Percentiles rank a stretch among this genome's conserved stretches.
Evolutionary conservation across 202 grass and related monocot genomes (phyloP).

Genomic region (Thinopyrum obtusiflorum): DNA sequence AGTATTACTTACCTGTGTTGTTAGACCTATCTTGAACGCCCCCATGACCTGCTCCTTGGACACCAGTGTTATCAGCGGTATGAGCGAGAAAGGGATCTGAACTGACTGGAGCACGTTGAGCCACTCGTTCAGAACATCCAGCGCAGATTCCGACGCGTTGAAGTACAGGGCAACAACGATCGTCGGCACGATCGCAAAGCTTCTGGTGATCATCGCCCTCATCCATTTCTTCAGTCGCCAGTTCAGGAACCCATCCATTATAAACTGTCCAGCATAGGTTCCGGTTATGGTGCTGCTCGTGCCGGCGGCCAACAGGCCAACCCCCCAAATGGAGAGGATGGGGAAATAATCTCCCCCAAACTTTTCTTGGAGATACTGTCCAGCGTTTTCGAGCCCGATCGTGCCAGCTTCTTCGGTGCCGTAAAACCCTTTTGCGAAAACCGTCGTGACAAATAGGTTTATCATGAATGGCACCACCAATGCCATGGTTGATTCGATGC

Average conservation of each 20-base stretch:
- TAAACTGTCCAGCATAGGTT: slow-evolving; percentile 76
- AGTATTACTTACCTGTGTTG: slow-evolving; percentile 44
- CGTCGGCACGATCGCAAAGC: slow-evolving; percentile 73
- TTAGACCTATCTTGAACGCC: slow-evolving; percentile 56
- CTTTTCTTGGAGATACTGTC: slow-evolving; percentile 61
- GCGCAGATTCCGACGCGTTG: slow-evolving; percentile 45
- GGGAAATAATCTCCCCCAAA: slow-evolving; percentile 58
- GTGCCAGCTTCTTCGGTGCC: slow-evolving; percentile 49
- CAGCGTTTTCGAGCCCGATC: slow-evolving; percentile 74
- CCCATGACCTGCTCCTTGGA: slow-evolving; percentile 83
- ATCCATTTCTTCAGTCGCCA: slow-evolving; percentile 72
- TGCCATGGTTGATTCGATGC: slow-evolving; percentile 73
- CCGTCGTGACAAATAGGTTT: slow-evolving; percentile 67
- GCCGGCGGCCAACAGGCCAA: slow-evolving; percentile 63
- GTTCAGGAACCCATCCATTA: slow-evolving; percentile 74
- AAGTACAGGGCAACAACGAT: slow-evolving; percentile 65
- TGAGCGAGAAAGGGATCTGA: slow-evolving; percentile 75
- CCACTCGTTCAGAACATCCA: slow-evolving; percentile 83
- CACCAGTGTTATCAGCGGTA: slow-evolving; percentile 66
- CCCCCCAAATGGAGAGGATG: slow-evolving; percentile 79
- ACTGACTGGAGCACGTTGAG: slow-evolving; percentile 73
- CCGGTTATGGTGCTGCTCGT: slow-evolving; percentile 84
- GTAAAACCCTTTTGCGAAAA: slow-evolving; percentile 74
- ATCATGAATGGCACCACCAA: slow-evolving; percentile 64
- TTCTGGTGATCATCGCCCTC: slow-evolving; percentile 64